Evolutionary conservation across 225 moss, liverwort and hornwort species (phyloP).

Genomic region (Polytrichum commune): DNA sequence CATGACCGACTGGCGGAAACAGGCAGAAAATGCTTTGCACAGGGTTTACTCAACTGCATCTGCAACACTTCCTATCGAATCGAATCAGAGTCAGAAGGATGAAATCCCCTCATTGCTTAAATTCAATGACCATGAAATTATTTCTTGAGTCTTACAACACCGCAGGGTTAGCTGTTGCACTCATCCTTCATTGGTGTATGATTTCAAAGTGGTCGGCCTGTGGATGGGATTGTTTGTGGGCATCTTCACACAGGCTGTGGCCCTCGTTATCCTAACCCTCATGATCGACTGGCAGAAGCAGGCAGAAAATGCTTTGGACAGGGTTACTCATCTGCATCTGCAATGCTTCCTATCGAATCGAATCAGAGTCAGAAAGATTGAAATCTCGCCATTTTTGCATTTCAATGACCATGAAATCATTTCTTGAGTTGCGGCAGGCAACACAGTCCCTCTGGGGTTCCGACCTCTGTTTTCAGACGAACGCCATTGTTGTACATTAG

Average conservation of each 20-base stretch:
- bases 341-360: conserved; percentile 30
- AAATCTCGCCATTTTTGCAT: conserved; percentile 14
- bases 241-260: conserved; percentile 26
- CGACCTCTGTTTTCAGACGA: no score
- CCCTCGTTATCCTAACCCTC: conserved; percentile 27
- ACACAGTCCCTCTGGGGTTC: no score
- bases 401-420: neutral
- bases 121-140: neutral
- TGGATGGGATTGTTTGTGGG: conserved; percentile 65
- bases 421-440: no score
- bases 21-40: conserved; percentile 37
- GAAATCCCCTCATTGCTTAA: conserved; percentile 15
- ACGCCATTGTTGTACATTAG: no score
- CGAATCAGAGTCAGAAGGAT: conserved; percentile 19
- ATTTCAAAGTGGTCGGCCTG: conserved; percentile 53
- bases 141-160: conserved; percentile 31
- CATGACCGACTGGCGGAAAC: conserved; percentile 57
- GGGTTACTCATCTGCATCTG: conserved; percentile 23
- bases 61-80: conserved; percentile 31
- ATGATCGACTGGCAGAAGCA: conserved; percentile 60
- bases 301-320: conserved; percentile 31
- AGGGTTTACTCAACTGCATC: conserved; percentile 23
- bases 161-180: conserved; percentile 52
- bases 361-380: conserved; percentile 19
- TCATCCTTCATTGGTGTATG: conserved; percentile 48